Base-by-base conservation (phyloP, 2,329 filamentous ascomycete genomes). In the Cladophialophora yegresii region DNA sequence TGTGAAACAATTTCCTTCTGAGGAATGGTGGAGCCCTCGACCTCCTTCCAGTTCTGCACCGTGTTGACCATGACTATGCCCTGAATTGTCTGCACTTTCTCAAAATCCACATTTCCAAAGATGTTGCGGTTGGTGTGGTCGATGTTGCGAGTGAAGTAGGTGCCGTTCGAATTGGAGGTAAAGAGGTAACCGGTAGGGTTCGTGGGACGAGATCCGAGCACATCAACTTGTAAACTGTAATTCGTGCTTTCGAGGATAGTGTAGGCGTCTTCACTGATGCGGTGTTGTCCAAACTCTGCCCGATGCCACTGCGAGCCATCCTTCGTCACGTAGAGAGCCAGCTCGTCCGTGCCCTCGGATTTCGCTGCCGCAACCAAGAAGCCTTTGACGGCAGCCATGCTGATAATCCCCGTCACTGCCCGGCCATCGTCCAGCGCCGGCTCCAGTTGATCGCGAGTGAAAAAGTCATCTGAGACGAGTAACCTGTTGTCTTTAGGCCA, bases 141-240 rank as follows among this genome's bases (percentile, higher is more conserved):
- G 62, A 93, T 85, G 72, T 96, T 98, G 73, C 89, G 88, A 1
- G 90, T 95, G 75, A 98, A 99, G 77, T 93, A 97, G 2, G 92
- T 97, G 66, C 95, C 95, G 74, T 98, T 96, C 33, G 93, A 98
- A 75, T 99, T 99, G 75, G 93, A 98, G 5, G 92, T 96, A 73
- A 97, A 93, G 62, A 99, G 82, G 10, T 90, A 87, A 36, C 95
- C 96, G 85, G 96, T 93, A 0, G 89, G 85, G 43, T 84, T 85
- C 1, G 83, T 84, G 12, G 84, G 84, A 62, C 77, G 79, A 10
- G 83, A 83, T 1, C 89, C 91, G 84, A 93, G 88, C 68, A 98
- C 93, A 76, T 98, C 93, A 61, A 99, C 87, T 78, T 98, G 93
- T 71, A 99, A 92, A 80, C 93, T 97, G 81, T 99, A 97, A 74